Percentiles rank a stretch among this genome's conserved stretches.
Conservation (phyloP, 1,284 basidiomycete genomes). For the Xerocomus nothofagi region DNA sequence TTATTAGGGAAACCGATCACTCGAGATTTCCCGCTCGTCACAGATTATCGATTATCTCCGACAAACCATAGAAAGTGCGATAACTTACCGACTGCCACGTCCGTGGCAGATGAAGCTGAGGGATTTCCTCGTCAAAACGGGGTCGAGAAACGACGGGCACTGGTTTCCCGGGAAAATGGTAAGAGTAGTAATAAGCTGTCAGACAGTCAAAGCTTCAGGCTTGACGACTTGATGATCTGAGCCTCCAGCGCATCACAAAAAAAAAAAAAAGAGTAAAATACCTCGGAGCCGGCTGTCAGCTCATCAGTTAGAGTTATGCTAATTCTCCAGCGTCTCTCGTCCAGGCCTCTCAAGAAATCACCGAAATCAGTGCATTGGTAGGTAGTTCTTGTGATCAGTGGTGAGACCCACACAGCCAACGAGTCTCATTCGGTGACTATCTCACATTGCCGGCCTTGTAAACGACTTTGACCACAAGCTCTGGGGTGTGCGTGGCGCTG, state of each 20-base stretch:
- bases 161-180: not conserved
- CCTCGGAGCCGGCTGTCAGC: not conserved
- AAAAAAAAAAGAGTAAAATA: not conserved
- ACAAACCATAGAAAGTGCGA: no score
- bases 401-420: not conserved
- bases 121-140: not conserved
- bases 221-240: not conserved
- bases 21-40: not conserved
- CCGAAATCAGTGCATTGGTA: not conserved
- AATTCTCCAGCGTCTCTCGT: not conserved
- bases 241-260: not conserved
- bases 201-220: no score
- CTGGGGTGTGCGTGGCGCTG: not conserved
- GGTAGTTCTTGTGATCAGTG: not conserved
- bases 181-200: not conserved
- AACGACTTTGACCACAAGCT: not conserved
- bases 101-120: conserved; percentile 1
- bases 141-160: not conserved
- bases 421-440: not conserved
- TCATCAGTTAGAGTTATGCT: not conserved
- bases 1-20: not conserved
- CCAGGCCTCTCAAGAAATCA: conserved; percentile 2
- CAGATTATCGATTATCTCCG: not conserved
- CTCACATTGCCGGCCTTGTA: not conserved
- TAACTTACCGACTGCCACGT: conserved; percentile 1